Base-by-base conservation (phyloP, 2,329 filamentous ascomycete genomes). In the Talaromyces sp. region DNA sequence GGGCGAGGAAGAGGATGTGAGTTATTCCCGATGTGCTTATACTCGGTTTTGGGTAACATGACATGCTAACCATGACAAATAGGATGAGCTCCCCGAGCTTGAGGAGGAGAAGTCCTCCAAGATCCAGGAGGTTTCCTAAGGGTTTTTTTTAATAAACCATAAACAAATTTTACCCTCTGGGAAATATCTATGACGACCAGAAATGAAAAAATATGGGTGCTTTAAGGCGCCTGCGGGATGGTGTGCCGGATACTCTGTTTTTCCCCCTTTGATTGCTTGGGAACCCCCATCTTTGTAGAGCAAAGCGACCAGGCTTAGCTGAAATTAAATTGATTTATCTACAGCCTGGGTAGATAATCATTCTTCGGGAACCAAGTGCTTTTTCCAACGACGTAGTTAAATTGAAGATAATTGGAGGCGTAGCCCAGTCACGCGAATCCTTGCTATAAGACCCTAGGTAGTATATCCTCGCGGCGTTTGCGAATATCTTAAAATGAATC, bases 51-150 rank as follows among this genome's bases (percentile, higher is more conserved):
- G 42, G 61, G 47, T 44, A 14, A 22, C 19, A 24, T 22, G 7
- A 4, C 16, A 7, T 39, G 19, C 37, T 40, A 41, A 39, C 29
- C 13, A 22, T 20, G 4, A 33, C 14, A 10, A 22, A 9, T 87
- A 90, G 47, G 89, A 91, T 3, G 90, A 93, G n/a, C 91, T 96
- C 86, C 91, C 91, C 52, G 85, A 84, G 63, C 85, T 95, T 37
- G 76, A 71, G 65, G 71, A 68, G 57, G 49, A 53, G 65, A 71
- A 73, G 63, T 62, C 68, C 36, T 20, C 62, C 49, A 73, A 73
- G 65, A 70, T 73, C 52, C 64, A 73, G 61, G 70, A 73, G 62
- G 54, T 72, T 42, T 63, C 65, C 50, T 72, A 70, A n/a, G n/a
- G n/a, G n/a, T n/a, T n/a, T n/a, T n/a, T n/a, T n/a, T n/a, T n/a